Conservation (phyloP, 305 asterid genomes). For the Rubia tinctorum region DNA sequence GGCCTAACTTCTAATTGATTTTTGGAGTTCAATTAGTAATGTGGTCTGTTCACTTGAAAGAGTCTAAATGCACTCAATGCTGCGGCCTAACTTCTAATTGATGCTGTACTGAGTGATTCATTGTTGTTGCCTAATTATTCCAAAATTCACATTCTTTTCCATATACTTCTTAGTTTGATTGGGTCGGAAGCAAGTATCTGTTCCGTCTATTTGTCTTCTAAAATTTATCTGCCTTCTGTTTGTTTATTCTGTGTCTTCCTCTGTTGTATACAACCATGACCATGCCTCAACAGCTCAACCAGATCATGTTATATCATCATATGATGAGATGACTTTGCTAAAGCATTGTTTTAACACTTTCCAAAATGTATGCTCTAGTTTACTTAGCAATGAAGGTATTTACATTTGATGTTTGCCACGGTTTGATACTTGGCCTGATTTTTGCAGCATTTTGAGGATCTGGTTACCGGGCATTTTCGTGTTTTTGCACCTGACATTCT, state of each 20-base stretch:
- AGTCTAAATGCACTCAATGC: neutral
- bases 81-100: neutral
- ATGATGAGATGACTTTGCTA: neutral
- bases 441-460: slow-evolving; percentile 51
- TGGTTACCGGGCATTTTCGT: slow-evolving; percentile 51
- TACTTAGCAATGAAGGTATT: neutral
- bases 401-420: neutral
- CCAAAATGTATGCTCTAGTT: neutral
- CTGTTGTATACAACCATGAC: neutral
- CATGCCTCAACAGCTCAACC: neutral
- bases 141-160: neutral
- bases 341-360: neutral
- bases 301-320: neutral
- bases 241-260: neutral
- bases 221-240: neutral
- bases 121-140: neutral
- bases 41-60: slow-evolving; percentile 1
- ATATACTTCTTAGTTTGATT: neutral
- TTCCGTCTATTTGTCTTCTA: neutral
- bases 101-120: neutral
- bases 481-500: slow-evolving; percentile 36
- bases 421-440: neutral
- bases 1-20: no score
- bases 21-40: neutral
- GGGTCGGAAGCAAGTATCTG: neutral